These are phyloP conservation scores for Arthrobotrys entomopaga DNA, from an alignment of 2,329 filamentous ascomycete genomes.

Conservation along the genomic window DNA sequence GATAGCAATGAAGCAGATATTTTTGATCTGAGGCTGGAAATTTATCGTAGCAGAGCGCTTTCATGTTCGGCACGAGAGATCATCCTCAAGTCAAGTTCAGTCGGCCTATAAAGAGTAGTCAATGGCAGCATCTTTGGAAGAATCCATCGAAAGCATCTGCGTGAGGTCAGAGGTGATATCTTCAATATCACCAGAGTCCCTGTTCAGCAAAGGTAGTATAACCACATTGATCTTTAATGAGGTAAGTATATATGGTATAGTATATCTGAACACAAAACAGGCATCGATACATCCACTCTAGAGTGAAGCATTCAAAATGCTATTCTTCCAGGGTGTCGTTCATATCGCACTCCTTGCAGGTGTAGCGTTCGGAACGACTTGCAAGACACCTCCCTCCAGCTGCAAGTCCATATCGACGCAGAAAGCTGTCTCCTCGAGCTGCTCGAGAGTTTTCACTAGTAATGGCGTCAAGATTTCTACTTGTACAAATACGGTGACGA, in stretches of 20 bases:
- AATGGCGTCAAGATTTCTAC: conserved; percentile 12
- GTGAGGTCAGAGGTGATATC: background rate
- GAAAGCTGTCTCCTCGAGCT: conserved; percentile 12
- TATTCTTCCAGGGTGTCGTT: conserved; percentile 18
- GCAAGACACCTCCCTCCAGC: conserved; percentile 8
- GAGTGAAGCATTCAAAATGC: conserved; percentile 15
- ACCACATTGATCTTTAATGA: background rate
- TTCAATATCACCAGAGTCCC: background rate
- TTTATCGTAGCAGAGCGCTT: too few relatives aligned
- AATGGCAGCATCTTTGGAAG: background rate
- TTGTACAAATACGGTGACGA: conserved; percentile 12
- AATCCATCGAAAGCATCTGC: background rate
- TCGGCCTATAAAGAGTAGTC: conserved; percentile 1
- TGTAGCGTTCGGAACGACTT: conserved; percentile 8
- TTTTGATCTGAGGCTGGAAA: background rate
- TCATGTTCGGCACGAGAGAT: too few relatives aligned
- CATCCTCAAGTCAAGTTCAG: too few relatives aligned
- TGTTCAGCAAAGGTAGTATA: background rate
- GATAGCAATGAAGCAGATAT: background rate
- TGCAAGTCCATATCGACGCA: conserved; percentile 15
- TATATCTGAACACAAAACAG: background rate
- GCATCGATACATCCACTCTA: background rate
- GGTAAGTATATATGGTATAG: conserved; percentile 12
- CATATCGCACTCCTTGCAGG: conserved; percentile 14
- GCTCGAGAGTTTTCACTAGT: conserved; percentile 8